phyloP scores from a whole-genome alignment of 306 rosid species.

The barrel medic (Medicago truncatula) region DNA sequence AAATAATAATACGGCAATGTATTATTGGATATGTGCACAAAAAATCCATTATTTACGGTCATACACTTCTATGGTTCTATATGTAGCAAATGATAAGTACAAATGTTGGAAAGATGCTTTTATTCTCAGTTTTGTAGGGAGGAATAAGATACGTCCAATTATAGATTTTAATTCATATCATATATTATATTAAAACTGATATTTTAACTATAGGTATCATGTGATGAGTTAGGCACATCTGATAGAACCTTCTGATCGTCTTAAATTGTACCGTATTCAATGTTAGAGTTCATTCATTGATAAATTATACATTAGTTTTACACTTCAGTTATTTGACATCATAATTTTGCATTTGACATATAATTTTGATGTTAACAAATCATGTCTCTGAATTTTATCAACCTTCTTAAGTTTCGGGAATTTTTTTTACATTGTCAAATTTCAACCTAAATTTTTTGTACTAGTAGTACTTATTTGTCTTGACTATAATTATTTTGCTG shows the following conservation, averaged over 20 bases:
- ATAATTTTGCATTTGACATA: no score
- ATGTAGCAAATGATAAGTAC: background rate
- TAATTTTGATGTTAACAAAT: no score
- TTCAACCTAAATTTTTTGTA: background rate
- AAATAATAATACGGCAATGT: no score
- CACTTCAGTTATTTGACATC: no score
- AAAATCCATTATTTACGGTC: no score
- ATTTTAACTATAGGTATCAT: background rate
- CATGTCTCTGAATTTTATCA: no score
- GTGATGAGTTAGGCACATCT: background rate
- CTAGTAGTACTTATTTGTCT: slow-evolving; percentile 7
- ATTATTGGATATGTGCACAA: no score
- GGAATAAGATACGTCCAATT: background rate
- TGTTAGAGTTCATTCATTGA: background rate
- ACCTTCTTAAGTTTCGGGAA: no score
- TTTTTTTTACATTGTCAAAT: no score
- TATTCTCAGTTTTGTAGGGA: background rate
- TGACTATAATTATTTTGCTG: background rate
- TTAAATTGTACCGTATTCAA: background rate
- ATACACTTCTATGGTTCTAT: no score
- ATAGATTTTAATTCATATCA: background rate
- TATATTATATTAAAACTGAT: background rate
- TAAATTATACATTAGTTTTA: background rate
- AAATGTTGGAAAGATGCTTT: slow-evolving; percentile 16
- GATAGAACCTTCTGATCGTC: background rate